phyloP scores from a whole-genome alignment of 345 rosid species.

The Alliaria petiolata region DNA sequence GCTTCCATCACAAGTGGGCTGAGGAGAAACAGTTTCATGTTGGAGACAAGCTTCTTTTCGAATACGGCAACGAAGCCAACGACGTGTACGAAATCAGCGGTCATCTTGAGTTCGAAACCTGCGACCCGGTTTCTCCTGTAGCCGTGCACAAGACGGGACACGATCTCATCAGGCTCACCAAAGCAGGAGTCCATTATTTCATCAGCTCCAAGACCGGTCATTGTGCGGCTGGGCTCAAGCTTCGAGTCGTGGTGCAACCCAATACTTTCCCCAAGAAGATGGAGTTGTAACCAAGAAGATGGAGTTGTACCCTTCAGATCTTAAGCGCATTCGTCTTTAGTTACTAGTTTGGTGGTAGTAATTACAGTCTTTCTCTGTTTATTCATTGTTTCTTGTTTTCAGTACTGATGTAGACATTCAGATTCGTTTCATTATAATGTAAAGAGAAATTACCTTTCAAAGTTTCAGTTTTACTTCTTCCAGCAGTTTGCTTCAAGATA shows the following conservation, averaged over 20 bases:
- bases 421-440: too few relatives aligned
- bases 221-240: background rate
- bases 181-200: constrained; percentile 5
- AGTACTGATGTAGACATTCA: too few relatives aligned
- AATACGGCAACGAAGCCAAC: background rate
- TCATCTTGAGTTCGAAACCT: background rate
- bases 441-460: too few relatives aligned
- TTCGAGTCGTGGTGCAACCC: background rate
- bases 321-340: too few relatives aligned
- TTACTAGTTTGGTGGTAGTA: too few relatives aligned
- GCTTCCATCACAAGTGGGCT: background rate
- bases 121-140: background rate
- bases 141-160: background rate
- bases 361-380: too few relatives aligned
- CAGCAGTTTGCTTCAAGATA: too few relatives aligned
- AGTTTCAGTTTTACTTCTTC: too few relatives aligned
- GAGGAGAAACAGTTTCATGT: background rate
- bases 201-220: background rate
- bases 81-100: background rate
- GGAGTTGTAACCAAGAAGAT: too few relatives aligned
- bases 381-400: too few relatives aligned
- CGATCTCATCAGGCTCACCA: background rate
- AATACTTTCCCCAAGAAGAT: too few relatives aligned
- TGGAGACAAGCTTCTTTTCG: background rate
- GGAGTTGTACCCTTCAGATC: too few relatives aligned